Percentiles rank a stretch among this genome's conserved stretches.
Conservation (phyloP, 495 filamentous ascomycete genomes). For the Aspergillus conjunctus region DNA sequence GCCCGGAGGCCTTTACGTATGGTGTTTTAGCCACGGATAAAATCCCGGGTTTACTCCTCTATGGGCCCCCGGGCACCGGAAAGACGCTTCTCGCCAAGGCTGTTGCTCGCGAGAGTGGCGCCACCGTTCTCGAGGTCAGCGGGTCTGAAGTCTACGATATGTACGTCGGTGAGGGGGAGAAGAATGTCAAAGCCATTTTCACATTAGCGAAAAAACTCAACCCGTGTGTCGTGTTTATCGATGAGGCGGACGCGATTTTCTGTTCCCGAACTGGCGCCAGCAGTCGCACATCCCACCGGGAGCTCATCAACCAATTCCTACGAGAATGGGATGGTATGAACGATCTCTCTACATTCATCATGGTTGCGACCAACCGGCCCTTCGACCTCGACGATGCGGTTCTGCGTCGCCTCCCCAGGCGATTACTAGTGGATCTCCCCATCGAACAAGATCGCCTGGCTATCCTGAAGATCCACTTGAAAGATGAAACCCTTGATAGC, state of each 20-base stretch:
- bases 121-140: slow-evolving; percentile 75
- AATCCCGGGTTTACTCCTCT: slow-evolving; percentile 86
- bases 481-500: slow-evolving; percentile 68
- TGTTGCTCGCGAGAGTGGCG: slow-evolving; percentile 91
- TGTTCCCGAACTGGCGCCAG: slow-evolving; percentile 64
- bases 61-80: slow-evolving; percentile 93
- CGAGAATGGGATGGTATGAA: slow-evolving; percentile 98
- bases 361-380: slow-evolving; percentile 97
- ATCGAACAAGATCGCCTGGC: slow-evolving; percentile 71
- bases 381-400: slow-evolving; percentile 97
- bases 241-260: slow-evolving; percentile 93
- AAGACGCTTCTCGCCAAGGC: slow-evolving; percentile 96
- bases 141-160: slow-evolving; percentile 89
- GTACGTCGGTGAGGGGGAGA: slow-evolving; percentile 95
- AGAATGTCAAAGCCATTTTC: slow-evolving; percentile 94
- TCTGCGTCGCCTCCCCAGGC: slow-evolving; percentile 75
- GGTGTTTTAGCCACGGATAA: slow-evolving; percentile 90
- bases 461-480: slow-evolving; percentile 84
- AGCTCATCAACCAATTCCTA: slow-evolving; percentile 96
- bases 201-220: slow-evolving; percentile 85
- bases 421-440: slow-evolving; percentile 86
- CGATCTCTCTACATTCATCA: slow-evolving; percentile 86
- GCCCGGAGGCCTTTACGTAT: slow-evolving; percentile 94
- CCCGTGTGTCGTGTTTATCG: slow-evolving; percentile 95
- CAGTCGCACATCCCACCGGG: slow-evolving; percentile 69